Base-by-base conservation (phyloP, 768 basidiomycete genomes). In the Pluteus cervinus region DNA sequence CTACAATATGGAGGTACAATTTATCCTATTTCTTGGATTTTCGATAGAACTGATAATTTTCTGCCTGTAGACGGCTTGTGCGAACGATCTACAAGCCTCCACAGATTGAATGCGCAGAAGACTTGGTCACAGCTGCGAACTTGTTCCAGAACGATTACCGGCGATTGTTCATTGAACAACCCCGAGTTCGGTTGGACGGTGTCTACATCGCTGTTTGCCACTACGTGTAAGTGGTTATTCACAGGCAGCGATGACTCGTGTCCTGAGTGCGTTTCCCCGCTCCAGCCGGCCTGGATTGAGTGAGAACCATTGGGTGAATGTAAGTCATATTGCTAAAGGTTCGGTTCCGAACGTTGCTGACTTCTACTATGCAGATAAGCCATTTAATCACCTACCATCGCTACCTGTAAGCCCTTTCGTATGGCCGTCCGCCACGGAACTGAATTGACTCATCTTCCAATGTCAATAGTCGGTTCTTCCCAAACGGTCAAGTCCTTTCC, bases 301-400 rank as follows among this genome's bases (percentile, higher is more conserved):
- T 45, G 91, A 96, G 48, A 86, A 85, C 44, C 69, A 76, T 3
- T 94, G 92, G 92, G 79, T 90, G 12, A 84, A 86, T 46, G 87
- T 91, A 59, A 43, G 81, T 52, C 4, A n/a, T n/a, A n/a, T n/a
- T 35, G 3, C 33, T 12, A 9, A 15, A 33, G 9, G 14, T 35
- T 38, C 24, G 30, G 25, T 37, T 46, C 30, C 42, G 37, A 29
- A 42, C 46, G 31, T 39, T 7, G 44, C 26, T 21, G 14, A n/a
- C 11, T 9, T 15, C 4, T 20, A 29, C 28, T 12, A 5, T 40
- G 16, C 50, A 88, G 87, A 68, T 87, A 42, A 86, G 64, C 53
- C 89, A 94, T 51, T 69, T 92, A 41, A 76, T 96, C 51, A 93
- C 89, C 4, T 96, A 94, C 57, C 87, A 93, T 52, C 86, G 92